phyloP scores from a whole-genome alignment of 1,284 basidiomycete genomes.

The Ustilago shanxiensis region DNA sequence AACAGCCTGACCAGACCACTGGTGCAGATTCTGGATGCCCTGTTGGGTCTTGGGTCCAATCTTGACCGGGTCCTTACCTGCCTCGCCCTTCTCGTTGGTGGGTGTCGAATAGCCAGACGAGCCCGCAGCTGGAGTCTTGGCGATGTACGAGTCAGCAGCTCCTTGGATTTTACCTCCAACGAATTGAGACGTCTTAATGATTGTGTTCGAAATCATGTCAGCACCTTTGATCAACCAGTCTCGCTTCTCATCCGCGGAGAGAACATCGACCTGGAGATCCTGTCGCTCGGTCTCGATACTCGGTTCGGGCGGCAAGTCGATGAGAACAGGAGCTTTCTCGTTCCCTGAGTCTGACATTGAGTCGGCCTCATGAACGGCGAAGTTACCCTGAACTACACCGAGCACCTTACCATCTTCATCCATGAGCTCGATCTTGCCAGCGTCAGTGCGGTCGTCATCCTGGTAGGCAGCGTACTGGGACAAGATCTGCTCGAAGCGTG shows the following conservation, averaged over 20 bases:
- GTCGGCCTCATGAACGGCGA: conserved; percentile 44
- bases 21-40: conserved; percentile 30
- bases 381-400: conserved; percentile 49
- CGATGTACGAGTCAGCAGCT: conserved; percentile 57
- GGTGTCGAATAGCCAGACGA: conserved; percentile 29
- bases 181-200: conserved; percentile 62
- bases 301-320: conserved; percentile 55
- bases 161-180: conserved; percentile 54
- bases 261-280: conserved; percentile 39
- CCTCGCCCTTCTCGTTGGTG: conserved; percentile 28
- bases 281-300: conserved; percentile 26
- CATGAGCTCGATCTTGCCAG: conserved; percentile 56
- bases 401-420: conserved; percentile 59
- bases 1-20: conserved; percentile 49
- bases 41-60: conserved; percentile 36
- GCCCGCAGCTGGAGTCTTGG: conserved; percentile 36
- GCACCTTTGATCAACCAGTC: conserved; percentile 61
- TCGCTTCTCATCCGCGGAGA: conserved; percentile 36
- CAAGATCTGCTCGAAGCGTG: conserved; percentile 55
- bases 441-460: conserved; percentile 42
- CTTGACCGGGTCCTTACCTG: conserved; percentile 31
- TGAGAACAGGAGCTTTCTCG: conserved; percentile 59
- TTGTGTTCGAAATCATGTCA: conserved; percentile 60
- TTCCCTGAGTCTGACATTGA: conserved; percentile 47
- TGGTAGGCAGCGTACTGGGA: conserved; percentile 58